These are phyloP conservation scores for Otatea glauca DNA, from an alignment of 176 grass and related monocot species.

Conservation along the genomic window DNA sequence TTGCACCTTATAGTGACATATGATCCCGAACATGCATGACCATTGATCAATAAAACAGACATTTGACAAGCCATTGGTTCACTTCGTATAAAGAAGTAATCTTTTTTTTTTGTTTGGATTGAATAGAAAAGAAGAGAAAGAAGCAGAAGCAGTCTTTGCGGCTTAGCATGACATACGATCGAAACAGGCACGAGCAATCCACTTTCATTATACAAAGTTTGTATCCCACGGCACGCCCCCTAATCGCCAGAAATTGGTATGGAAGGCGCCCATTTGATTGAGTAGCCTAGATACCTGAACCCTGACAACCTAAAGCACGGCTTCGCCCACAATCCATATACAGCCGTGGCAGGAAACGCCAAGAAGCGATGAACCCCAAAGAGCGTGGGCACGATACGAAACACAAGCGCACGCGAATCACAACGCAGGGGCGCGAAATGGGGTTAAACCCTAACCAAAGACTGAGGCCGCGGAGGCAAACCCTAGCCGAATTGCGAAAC, in stretches of 20 bases:
- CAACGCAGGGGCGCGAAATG: conserved; percentile 28
- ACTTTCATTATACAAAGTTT: neutral
- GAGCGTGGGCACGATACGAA: neutral
- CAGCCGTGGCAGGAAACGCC: neutral
- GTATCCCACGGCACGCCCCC: neutral
- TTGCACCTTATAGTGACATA: neutral
- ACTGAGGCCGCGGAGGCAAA: neutral
- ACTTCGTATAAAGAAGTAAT: neutral
- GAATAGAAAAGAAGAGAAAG: neutral
- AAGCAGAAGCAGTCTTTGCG: neutral
- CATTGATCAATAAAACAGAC: neutral
- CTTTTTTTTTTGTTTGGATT: neutral
- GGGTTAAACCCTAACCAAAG: conserved; percentile 38
- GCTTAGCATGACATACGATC: neutral
- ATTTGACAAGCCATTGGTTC: neutral
- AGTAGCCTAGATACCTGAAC: neutral
- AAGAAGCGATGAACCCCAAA: neutral
- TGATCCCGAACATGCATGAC: neutral
- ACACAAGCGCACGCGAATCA: neutral
- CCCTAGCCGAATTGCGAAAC: neutral
- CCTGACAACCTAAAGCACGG: neutral
- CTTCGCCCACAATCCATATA: neutral
- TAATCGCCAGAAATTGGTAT: neutral
- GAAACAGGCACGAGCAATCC: neutral
- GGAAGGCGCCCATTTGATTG: neutral